A percentile compares a stretch with the other conserved stretches of the same genome.
Evolutionary conservation across 2,329 filamentous ascomycete genomes (phyloP).

Genomic region (Aspergillus felis): DNA sequence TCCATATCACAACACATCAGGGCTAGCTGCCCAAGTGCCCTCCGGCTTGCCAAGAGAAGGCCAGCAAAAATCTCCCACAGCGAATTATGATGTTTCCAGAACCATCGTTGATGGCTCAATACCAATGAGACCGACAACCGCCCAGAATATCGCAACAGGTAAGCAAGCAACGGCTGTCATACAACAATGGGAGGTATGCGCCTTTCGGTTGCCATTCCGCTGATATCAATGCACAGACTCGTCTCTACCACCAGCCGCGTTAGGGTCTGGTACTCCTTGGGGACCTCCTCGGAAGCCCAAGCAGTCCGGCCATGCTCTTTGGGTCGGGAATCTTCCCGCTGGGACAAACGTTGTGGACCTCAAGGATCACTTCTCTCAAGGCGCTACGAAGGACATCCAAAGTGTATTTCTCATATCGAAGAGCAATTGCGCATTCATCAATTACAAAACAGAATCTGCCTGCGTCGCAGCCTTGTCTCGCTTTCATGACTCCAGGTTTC

Average conservation of each 20-base stretch:
- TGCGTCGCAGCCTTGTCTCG: slow-evolving; percentile 74
- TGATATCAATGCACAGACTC: slow-evolving; percentile 11
- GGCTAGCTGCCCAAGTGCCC: not conserved
- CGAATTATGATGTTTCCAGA: slow-evolving; percentile 31
- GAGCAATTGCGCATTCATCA: slow-evolving; percentile 96
- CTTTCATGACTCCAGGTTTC: slow-evolving; percentile 87
- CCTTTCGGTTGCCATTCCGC: not conserved
- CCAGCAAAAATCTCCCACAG: slow-evolving; percentile 4
- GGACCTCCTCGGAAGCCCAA: slow-evolving; percentile 65
- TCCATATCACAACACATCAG: slow-evolving; percentile 4
- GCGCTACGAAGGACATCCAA: slow-evolving; percentile 70
- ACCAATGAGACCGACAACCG: slow-evolving; percentile 20
- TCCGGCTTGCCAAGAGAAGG: slow-evolving; percentile 3
- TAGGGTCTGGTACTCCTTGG: slow-evolving; percentile 41
- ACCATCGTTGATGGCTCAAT: slow-evolving; percentile 38
- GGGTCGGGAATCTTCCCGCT: slow-evolving; percentile 91
- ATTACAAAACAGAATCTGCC: slow-evolving; percentile 76
- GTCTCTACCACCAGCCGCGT: slow-evolving; percentile 5
- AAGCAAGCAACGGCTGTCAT: slow-evolving; percentile 6
- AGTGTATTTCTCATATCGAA: slow-evolving; percentile 93
- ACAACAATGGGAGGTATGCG: not conserved
- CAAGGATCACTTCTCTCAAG: slow-evolving; percentile 85
- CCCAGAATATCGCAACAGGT: slow-evolving; percentile 18
- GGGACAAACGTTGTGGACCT: slow-evolving; percentile 75
- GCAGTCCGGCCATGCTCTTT: slow-evolving; percentile 80